Base-by-base conservation (phyloP, 2,329 filamentous ascomycete genomes). In the Beauveria sp. region DNA sequence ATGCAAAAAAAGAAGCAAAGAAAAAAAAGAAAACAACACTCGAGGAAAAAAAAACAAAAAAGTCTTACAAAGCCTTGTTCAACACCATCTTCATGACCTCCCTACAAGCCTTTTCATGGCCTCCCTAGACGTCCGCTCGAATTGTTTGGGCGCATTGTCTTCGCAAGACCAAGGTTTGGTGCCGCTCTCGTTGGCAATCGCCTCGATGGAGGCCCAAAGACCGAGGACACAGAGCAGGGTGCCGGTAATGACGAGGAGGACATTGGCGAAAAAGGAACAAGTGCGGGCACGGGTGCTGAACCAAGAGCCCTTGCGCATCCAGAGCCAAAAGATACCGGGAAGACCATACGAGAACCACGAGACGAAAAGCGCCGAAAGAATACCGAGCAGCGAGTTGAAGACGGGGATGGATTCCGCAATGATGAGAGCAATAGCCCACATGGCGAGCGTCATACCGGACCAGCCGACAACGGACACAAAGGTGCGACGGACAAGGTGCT, bases 361-460 rank as follows among this genome's bases (percentile, higher is more conserved):
- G 22, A 81, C 84, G 63, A 89, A 88, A 1, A 88, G 72, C 1
- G 86, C 80, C 34, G 77, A 79, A 66, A 90, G 83, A 42, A 90
- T 73, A 5, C 82, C 83, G 3, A 91, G 75, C 9, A 91, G 74
- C 52, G 84, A 79, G 68, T 83, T 84, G 74, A 91, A 91, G 54
- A 85, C 82, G 0, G 88, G 88, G 8, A 91, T 86, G 0, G 85
- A 83, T 69, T 87, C 82, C 5, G 88, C 86, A 62, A 91, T 86
- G 62, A 90, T 72, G 79, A 85, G 88, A 2, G 86, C 84, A 5
- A 88, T 60, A 6, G 83, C 65, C 84, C 86, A 90, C 18, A 84
- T 71, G 14, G 66, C 70, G 0, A 79, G 69, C 1, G 82, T 80
- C 51, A 90, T 82, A 7, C 65, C 78, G 14, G 84, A 66, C 88